A percentile compares a stretch with the other conserved stretches of the same genome.
phyloP scores from a whole-genome alignment of 495 filamentous ascomycete species.

The Paragyromitra xinjiangensis region DNA sequence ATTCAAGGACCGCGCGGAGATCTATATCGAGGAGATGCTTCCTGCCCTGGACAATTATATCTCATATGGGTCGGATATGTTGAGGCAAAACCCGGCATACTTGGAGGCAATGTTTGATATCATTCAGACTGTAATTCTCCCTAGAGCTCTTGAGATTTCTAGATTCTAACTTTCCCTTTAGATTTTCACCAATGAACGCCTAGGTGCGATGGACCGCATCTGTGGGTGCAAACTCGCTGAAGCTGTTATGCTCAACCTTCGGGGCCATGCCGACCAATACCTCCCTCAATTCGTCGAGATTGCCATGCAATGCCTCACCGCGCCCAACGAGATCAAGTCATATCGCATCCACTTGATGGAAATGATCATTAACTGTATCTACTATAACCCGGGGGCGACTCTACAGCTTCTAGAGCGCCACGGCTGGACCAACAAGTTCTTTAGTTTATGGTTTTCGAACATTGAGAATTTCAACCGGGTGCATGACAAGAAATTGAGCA shows the following conservation, averaged over 20 bases:
- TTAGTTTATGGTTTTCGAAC: slow-evolving; percentile 95
- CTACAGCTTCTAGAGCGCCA: slow-evolving; percentile 88
- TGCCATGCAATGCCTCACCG: slow-evolving; percentile 81
- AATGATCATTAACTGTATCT: slow-evolving; percentile 97
- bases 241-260: slow-evolving; percentile 93
- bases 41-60: slow-evolving; percentile 97
- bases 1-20: slow-evolving; percentile 94
- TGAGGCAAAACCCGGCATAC: slow-evolving; percentile 85
- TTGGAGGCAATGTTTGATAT: slow-evolving; percentile 87
- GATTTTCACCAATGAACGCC: slow-evolving; percentile 79
- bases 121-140: slow-evolving; percentile 68
- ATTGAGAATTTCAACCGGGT: slow-evolving; percentile 93
- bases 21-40: slow-evolving; percentile 99
- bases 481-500: slow-evolving; percentile 97
- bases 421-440: slow-evolving; percentile 99
- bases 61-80: slow-evolving; percentile 80
- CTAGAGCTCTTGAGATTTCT: not conserved
- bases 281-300: slow-evolving; percentile 86
- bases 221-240: slow-evolving; percentile 99
- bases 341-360: slow-evolving; percentile 97
- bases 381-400: slow-evolving; percentile 80
- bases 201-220: slow-evolving; percentile 93
- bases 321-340: slow-evolving; percentile 77
- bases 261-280: slow-evolving; percentile 86
- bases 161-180: slow-evolving; percentile 22